phyloP scores from a whole-genome alignment of 2,329 filamentous ascomycete species.

The Fusarium newnesense region DNA sequence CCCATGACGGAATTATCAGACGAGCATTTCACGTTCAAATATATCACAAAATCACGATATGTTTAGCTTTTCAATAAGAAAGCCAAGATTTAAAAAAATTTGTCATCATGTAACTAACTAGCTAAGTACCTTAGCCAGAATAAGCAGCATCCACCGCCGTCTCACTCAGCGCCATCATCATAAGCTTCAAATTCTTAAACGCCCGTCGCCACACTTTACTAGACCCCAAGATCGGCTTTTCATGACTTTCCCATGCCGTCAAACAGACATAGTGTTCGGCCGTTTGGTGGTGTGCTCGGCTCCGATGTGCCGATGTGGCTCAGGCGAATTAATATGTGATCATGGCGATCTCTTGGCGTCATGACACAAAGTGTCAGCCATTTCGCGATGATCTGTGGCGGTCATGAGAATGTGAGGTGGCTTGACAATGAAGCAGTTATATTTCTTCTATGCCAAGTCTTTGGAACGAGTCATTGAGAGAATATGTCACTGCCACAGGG shows the following conservation, averaged over 20 bases:
- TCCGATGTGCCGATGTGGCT: slow-evolving; percentile 17
- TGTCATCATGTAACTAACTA: neutral
- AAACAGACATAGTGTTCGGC: neutral
- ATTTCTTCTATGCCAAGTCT: neutral
- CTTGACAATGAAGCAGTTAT: neutral
- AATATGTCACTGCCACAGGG: neutral
- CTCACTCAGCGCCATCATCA: neutral
- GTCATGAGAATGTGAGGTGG: neutral
- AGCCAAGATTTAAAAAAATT: neutral
- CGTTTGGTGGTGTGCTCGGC: slow-evolving; percentile 29
- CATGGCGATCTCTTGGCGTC: neutral
- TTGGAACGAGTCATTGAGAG: neutral
- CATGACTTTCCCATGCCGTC: slow-evolving; percentile 10
- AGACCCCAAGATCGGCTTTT: slow-evolving; percentile 3
- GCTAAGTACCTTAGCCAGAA: neutral
- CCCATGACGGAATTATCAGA: neutral
- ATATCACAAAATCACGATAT: neutral
- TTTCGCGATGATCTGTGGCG: neutral
- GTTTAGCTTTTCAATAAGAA: neutral
- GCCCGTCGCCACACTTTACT: neutral
- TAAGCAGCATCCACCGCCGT: neutral
- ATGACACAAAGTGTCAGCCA: slow-evolving; percentile 5
- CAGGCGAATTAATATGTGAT: neutral
- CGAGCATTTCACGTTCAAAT: neutral
- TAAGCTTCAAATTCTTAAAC: slow-evolving; percentile 5